These are phyloP conservation scores for Backusella psychrophila DNA, from an alignment of 192 early-diverging fungal genomes.

Conservation along the genomic window DNA sequence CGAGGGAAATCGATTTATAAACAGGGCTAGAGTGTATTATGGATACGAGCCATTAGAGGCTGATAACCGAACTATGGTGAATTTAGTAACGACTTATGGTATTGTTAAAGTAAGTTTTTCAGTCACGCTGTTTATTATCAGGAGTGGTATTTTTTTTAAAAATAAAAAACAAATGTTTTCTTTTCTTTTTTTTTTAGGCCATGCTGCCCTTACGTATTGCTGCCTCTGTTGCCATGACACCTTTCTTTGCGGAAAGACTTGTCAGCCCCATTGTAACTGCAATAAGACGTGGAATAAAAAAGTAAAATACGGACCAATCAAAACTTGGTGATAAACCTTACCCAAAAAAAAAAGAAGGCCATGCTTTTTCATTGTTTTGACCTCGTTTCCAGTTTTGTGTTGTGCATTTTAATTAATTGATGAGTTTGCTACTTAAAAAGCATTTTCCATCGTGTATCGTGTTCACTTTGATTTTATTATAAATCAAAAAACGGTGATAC, in stretches of 20 bases:
- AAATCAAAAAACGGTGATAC: neutral
- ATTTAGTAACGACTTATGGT: slow-evolving; percentile 79
- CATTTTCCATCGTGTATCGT: neutral
- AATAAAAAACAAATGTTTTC: neutral
- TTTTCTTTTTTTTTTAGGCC: slow-evolving; percentile 27
- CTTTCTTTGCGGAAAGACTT: slow-evolving; percentile 49
- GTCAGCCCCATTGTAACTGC: slow-evolving; percentile 37
- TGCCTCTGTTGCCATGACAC: slow-evolving; percentile 54
- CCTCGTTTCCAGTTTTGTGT: neutral
- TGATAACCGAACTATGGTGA: slow-evolving; percentile 56
- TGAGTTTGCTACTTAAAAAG: neutral
- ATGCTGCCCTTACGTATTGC: slow-evolving; percentile 67
- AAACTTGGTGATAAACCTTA: neutral
- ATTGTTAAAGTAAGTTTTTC: slow-evolving; percentile 69
- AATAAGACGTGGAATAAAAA: slow-evolving; percentile 7
- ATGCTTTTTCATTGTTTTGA: neutral
- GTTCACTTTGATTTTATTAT: neutral
- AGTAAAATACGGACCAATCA: neutral
- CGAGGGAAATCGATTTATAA: slow-evolving; percentile 56
- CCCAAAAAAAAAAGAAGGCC: neutral
- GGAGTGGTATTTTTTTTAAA: neutral
- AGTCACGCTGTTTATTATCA: neutral
- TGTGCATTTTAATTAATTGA: neutral
- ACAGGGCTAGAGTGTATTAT: slow-evolving; percentile 54
- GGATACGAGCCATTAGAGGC: slow-evolving; percentile 46